These are phyloP conservation scores for Colletotrichum paranaense DNA, from an alignment of 2,329 filamentous ascomycete genomes.

Conservation along the genomic window DNA sequence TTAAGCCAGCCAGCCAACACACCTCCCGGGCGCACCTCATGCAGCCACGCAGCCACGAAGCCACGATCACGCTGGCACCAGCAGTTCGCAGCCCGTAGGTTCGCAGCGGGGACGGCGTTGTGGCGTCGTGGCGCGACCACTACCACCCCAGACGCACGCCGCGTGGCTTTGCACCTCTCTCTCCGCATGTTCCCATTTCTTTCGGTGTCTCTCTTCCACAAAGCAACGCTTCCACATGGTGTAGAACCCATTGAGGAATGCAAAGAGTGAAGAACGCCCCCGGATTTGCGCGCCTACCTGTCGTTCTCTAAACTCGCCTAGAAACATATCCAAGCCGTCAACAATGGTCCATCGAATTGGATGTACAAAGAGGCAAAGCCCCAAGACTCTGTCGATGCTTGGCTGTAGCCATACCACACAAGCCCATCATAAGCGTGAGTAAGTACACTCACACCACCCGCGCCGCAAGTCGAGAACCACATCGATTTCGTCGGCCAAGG, in stretches of 20 bases:
- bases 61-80: not conserved
- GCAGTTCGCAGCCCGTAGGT: not conserved
- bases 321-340: not conserved
- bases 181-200: not conserved
- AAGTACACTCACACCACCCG: not conserved
- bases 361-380: not conserved
- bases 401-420: not conserved
- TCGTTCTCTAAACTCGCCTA: not conserved
- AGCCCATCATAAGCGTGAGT: not conserved
- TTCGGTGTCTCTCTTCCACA: not conserved
- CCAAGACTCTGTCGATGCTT: not conserved
- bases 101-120: not conserved
- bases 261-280: not conserved
- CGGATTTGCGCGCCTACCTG: not conserved
- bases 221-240: not conserved
- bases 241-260: not conserved
- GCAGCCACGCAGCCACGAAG: conserved; percentile 7
- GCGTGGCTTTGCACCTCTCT: conserved; percentile 27
- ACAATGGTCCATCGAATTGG: not conserved
- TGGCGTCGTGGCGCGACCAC: not conserved
- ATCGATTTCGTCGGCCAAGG: not conserved
- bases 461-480: not conserved
- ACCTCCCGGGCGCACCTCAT: not conserved
- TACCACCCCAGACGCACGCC: not conserved
- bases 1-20: not conserved